Base-by-base conservation (phyloP, 208 protist species). In the Endotrypanum monterogeii region DNA sequence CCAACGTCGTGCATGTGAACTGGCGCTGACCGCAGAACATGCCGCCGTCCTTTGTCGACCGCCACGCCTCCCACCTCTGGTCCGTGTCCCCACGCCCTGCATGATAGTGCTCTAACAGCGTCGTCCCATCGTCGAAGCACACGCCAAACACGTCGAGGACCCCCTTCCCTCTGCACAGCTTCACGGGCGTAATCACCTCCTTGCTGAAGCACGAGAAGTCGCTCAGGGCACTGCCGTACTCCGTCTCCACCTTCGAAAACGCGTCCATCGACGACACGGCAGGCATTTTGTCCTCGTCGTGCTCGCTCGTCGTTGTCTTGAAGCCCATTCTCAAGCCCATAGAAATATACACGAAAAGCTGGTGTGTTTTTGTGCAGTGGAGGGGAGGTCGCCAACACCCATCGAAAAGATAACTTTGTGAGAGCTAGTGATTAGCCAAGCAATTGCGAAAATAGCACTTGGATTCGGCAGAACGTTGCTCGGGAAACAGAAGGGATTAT, bases 131-230 rank as follows among this genome's bases (percentile, higher is more conserved):
- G 69, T 93, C 88, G 74, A 93, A 90, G 73, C 80, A 86, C 30
- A 80, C 28, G 35, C 77, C 82, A 51, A 90, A 93, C 71, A 93
- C 85, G 69, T 93, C 88, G 62, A 90, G 41, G 2, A 93, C 76
- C 16, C 71, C 73, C 48, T 83, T 83, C 1, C 84, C 85, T 1
- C 67, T 62, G 3, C 83, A 84, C 66, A 92, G 58, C 68, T 74
- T 69, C 66, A 90, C 71, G 20, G 86, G 81, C 35, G 84, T 71
- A 1, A 91, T 84, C 37, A 89, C 67, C 68, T 90, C 80, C 52
- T 83, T 91, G 32, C 69, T 74, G 55, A 94, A 89, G 70, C 77
- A 84, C n/a, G 79, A 74, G 60, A 74, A 78, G 39, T 83, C 72
- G 72, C 86, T 91, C 9, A 94, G 66, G 18, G 79, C 83, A 2